These are phyloP conservation scores for Paspalum vaginatum DNA, from an alignment of 176 grass and related monocot genomes.

Conservation along the genomic window DNA sequence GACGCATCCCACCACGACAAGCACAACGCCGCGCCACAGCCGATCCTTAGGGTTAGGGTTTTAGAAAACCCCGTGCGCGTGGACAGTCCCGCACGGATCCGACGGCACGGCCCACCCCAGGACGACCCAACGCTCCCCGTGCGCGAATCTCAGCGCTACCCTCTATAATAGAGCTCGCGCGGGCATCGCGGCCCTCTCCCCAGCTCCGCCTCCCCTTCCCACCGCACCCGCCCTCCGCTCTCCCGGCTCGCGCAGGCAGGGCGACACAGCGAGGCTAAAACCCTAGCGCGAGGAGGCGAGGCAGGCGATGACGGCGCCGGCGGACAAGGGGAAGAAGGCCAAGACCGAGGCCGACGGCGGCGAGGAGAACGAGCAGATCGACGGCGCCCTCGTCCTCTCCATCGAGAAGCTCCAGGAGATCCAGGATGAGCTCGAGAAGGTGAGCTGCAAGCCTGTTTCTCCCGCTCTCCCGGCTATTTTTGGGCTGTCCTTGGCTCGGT, in stretches of 20 bases:
- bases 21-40: background rate
- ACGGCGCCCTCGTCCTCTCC: slow-evolving; percentile 70
- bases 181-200: background rate
- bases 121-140: background rate
- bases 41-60: slow-evolving; percentile 64
- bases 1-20: background rate
- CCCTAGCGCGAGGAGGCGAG: slow-evolving; percentile 49
- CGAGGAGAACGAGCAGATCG: slow-evolving; percentile 76
- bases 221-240: background rate
- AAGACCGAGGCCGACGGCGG: slow-evolving; percentile 54
- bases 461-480: background rate
- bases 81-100: slow-evolving; percentile 31
- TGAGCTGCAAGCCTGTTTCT: slow-evolving; percentile 27
- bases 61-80: slow-evolving; percentile 32
- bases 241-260: slow-evolving; percentile 23
- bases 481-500: background rate
- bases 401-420: slow-evolving; percentile 92
- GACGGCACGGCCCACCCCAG: slow-evolving; percentile 34
- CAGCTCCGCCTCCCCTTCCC: slow-evolving; percentile 50
- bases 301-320: slow-evolving; percentile 50
- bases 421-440: slow-evolving; percentile 89
- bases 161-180: slow-evolving; percentile 42
- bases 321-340: slow-evolving; percentile 86
- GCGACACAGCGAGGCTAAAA: slow-evolving; percentile 43
- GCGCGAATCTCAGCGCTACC: slow-evolving; percentile 47